Conservation (phyloP, 2,329 filamentous ascomycete species). For the Colletotrichum theobromicola region DNA sequence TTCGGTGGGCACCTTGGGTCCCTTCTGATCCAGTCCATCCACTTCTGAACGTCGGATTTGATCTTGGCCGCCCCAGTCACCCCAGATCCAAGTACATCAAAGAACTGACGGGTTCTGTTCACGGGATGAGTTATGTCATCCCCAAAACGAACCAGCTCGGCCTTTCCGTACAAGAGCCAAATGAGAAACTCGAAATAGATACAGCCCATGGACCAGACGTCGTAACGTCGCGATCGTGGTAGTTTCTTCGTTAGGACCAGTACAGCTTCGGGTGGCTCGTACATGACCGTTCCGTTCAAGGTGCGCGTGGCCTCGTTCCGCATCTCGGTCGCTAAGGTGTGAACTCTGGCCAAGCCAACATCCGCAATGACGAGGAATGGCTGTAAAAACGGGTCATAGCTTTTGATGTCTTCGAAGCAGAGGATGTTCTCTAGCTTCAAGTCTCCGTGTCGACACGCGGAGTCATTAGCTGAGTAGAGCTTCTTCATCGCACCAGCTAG, state of each 20-base stretch:
- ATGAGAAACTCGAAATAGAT: conserved; percentile 32
- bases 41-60: background rate
- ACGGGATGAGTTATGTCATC: no score
- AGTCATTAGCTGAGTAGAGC: background rate
- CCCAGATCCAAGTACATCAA: background rate
- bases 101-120: background rate
- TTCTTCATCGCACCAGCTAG: background rate
- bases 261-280: background rate
- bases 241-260: background rate
- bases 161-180: conserved; percentile 30
- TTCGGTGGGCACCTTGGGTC: background rate
- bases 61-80: background rate
- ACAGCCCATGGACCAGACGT: conserved; percentile 36
- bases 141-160: no score
- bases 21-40: background rate
- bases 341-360: background rate
- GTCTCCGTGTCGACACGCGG: background rate
- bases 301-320: background rate
- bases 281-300: background rate
- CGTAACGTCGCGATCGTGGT: conserved; percentile 27
- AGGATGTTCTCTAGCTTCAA: conserved; percentile 15
- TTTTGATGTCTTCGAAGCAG: background rate
- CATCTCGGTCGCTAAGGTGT: background rate
- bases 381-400: background rate
- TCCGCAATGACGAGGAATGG: background rate